These are phyloP conservation scores for Aspergillus neotritici DNA, from an alignment of 2,329 filamentous ascomycete genomes.

Conservation along the genomic window DNA sequence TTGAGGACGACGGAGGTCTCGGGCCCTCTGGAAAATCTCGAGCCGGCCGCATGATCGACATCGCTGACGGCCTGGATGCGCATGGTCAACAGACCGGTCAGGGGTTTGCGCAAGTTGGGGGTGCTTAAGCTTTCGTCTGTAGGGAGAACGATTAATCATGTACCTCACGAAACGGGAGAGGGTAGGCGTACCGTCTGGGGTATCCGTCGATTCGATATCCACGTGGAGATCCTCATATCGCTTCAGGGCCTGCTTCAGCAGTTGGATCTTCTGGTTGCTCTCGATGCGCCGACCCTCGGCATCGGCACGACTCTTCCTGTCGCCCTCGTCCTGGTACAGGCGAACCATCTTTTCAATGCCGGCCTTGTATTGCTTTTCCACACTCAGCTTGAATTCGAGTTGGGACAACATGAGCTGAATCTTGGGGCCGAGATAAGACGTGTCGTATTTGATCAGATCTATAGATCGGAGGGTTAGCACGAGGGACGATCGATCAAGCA, in stretches of 20 bases:
- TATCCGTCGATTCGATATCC: constrained; percentile 75
- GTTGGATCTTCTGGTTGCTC: constrained; percentile 95
- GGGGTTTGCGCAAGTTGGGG: constrained; percentile 90
- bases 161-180: not conserved
- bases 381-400: constrained; percentile 96
- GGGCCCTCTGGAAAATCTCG: constrained; percentile 79
- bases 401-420: constrained; percentile 99
- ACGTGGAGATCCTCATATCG: constrained; percentile 97
- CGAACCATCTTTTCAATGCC: constrained; percentile 99
- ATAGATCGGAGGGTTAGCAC: constrained; percentile 13
- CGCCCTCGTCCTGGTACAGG: constrained; percentile 93
- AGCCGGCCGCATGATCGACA: constrained; percentile 82
- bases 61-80: constrained; percentile 85
- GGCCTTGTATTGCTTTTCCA: constrained; percentile 98
- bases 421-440: constrained; percentile 85
- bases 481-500: not conserved
- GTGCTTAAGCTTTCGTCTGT: constrained; percentile 93
- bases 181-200: constrained; percentile 67
- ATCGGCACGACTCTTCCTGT: constrained; percentile 90
- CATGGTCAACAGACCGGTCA: constrained; percentile 83
- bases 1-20: constrained; percentile 96
- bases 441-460: constrained; percentile 99
- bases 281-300: constrained; percentile 84
- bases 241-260: constrained; percentile 91
- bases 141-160: constrained; percentile 23